Base-by-base conservation (phyloP, 1,284 basidiomycete genomes). In the Amylostereum areolatum region DNA sequence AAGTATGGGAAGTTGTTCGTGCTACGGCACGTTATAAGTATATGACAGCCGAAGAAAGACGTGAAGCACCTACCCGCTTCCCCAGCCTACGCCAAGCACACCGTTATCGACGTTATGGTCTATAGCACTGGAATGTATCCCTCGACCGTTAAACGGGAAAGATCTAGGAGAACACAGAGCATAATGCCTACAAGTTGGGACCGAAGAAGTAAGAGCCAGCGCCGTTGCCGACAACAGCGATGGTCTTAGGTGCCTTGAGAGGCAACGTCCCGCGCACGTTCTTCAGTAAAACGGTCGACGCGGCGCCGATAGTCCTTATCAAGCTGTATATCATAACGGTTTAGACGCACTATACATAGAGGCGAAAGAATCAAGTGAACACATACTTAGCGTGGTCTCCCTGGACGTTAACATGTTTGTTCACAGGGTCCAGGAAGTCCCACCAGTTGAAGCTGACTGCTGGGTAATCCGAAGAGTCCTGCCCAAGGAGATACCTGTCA, bases 271-370 rank as follows among this genome's bases (percentile, higher is more conserved):
- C 65, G 40, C 74, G 70, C 2, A 59, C 61, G 63, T 92, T 92
- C 71, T 91, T 91, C 45, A 92, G 72, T 27, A 93, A 68, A 5
- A 91, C 81, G 1, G 81, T 84, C 0, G 82, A 83, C 0, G 85
- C 81, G 1, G 75, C 76, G n/a, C 79, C 86, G 35, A 90, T 81
- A 43, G 78, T 69, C 7, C 83, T 76, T 35, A 88, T 83, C 10
- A 85, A 55, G 40, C 79, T 83, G 46, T 7, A 41, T 30, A 30
- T 39, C 6, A 18, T 18, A 18, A 18, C 18, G 18, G 18, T 18
- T 18, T 18, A 18, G 18, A 18, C 18, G 18, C 18, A 18, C 40
- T 3, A 29, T 36, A 43, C 18, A 37, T 8, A 24, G 29, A 34
- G 39, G 2, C 45, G n/a, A 18, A 25, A 30, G 43, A 30, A 5